A percentile compares a stretch with the other conserved stretches of the same genome.
These are phyloP conservation scores for Solanum chaucha DNA, from an alignment of 257 asterid genomes.

Conservation along the genomic window DNA sequence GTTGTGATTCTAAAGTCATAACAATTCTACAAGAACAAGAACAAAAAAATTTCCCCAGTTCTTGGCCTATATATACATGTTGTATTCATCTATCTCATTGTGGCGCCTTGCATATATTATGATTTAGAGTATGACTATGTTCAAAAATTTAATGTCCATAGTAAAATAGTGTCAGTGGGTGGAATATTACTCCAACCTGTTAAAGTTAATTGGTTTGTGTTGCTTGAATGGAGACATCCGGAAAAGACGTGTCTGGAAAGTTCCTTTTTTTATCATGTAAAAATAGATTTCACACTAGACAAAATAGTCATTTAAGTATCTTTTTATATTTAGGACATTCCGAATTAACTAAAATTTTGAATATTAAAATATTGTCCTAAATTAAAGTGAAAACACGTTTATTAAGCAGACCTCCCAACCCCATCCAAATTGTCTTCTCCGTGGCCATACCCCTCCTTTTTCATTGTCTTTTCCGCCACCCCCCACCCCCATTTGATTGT, in stretches of 20 bases:
- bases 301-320: not conserved
- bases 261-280: not conserved
- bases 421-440: not conserved
- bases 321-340: not conserved
- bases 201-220: not conserved
- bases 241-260: not conserved
- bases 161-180: not conserved
- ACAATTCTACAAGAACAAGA: not conserved
- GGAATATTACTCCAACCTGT: not conserved
- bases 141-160: not conserved
- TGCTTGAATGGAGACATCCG: not conserved
- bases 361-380: not conserved
- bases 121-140: not conserved
- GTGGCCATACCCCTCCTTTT: not conserved
- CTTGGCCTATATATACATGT: not conserved
- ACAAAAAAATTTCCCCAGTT: not conserved
- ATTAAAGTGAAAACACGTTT: not conserved
- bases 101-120: not conserved
- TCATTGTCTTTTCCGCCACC: not conserved
- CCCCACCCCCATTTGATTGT: not conserved
- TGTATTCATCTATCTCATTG: not conserved
- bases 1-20: not conserved
- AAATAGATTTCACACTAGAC: not conserved
- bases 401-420: not conserved
- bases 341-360: not conserved